phyloP scores from a whole-genome alignment of 805 yeast species.

The Hanseniaspora vineae region DNA sequence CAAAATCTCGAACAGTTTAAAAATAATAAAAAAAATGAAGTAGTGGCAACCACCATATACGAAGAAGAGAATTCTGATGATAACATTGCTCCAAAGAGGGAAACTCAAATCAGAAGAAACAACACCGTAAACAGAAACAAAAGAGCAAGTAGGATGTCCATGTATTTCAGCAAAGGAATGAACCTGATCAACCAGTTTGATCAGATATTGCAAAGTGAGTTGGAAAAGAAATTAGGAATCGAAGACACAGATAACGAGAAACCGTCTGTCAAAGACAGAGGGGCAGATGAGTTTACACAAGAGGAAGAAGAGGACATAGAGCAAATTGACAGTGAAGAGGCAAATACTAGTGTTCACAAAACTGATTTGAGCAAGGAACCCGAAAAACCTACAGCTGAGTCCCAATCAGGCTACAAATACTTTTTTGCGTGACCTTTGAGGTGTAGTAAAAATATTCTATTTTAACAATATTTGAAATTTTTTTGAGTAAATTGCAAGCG shows the following conservation, averaged over 20 bases:
- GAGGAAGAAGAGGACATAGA: neutral
- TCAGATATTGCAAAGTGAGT: constrained; percentile 48
- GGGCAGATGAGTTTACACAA: neutral
- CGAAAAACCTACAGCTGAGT: neutral
- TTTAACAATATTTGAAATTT: neutral
- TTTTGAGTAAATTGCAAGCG: too few species aligned
- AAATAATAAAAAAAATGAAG: neutral
- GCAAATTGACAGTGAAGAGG: neutral
- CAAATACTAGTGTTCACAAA: neutral
- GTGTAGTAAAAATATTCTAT: neutral
- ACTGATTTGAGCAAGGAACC: neutral
- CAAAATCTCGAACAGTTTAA: neutral
- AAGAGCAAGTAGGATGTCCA: constrained; percentile 4
- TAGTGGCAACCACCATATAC: neutral
- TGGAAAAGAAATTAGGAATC: constrained; percentile 38
- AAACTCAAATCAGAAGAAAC: constrained; percentile 2
- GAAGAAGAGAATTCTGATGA: neutral
- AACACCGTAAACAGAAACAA: neutral
- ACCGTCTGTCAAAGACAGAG: neutral
- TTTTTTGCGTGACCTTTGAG: neutral
- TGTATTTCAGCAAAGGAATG: constrained; percentile 6
- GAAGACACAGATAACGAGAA: constrained; percentile 14
- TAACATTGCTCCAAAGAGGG: neutral
- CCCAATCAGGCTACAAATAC: neutral
- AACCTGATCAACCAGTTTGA: constrained; percentile 52